Percentiles rank a stretch among this genome's conserved stretches.
Conservation (phyloP, 2,329 filamentous ascomycete species). For the Bimuria novae-zelandiae region DNA sequence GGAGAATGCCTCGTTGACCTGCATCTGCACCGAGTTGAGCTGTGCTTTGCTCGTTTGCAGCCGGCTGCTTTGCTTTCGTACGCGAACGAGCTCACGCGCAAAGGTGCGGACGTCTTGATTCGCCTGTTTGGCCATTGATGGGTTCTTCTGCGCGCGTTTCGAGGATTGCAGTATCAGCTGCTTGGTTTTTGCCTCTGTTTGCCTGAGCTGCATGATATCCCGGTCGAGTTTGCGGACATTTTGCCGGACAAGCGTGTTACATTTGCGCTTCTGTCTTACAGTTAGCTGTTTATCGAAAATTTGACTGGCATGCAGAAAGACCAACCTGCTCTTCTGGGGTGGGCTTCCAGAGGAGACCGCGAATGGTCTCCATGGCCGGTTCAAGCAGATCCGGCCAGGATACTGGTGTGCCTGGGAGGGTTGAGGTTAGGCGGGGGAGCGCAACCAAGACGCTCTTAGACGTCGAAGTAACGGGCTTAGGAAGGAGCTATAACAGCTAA, state of each 20-base stretch:
- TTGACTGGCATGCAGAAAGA: background rate
- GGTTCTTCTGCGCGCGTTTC: conserved; percentile 78
- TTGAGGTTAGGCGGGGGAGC: too few relatives aligned
- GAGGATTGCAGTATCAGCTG: conserved; percentile 82
- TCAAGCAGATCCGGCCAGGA: background rate
- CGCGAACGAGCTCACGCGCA: conserved; percentile 82
- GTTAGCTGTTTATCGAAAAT: conserved; percentile 18
- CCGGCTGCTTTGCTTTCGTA: conserved; percentile 74
- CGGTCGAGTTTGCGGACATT: conserved; percentile 95
- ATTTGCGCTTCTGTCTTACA: conserved; percentile 79
- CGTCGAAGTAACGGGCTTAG: too few relatives aligned
- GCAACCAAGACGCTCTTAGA: too few relatives aligned
- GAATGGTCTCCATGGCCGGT: conserved; percentile 78
- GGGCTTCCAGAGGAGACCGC: conserved; percentile 84
- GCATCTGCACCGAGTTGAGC: conserved; percentile 91
- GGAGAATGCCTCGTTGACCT: conserved; percentile 94
- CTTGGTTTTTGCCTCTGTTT: conserved; percentile 74
- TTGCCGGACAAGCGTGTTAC: conserved; percentile 83
- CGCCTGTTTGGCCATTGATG: conserved; percentile 77
- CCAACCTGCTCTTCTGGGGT: conserved; percentile 90
- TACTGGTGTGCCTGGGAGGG: too few relatives aligned
- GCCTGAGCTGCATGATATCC: conserved; percentile 79
- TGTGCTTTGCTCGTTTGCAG: conserved; percentile 89
- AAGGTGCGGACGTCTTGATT: conserved; percentile 83
- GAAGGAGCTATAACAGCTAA: too few relatives aligned